These are phyloP conservation scores for Bipolaris oryzae DNA, from an alignment of 2,329 filamentous ascomycete species.

Conservation along the genomic window DNA sequence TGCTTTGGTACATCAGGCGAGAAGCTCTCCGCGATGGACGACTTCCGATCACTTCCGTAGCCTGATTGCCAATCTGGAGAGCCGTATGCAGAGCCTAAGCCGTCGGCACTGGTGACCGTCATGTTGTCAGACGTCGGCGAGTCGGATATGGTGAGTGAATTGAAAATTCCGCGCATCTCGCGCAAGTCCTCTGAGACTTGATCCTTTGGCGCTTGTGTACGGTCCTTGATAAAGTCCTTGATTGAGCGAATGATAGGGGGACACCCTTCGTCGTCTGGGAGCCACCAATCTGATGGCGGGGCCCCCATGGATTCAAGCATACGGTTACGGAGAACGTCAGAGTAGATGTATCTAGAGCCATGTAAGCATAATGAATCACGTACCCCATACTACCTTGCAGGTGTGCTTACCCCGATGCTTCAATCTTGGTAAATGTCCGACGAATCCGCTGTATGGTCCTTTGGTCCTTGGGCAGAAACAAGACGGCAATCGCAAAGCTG, in stretches of 20 bases:
- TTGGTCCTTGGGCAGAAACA: conserved; percentile 79
- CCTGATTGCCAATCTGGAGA: conserved; percentile 34
- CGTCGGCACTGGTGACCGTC: conserved; percentile 36
- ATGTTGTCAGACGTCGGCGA: conserved; percentile 40
- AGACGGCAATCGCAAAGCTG: conserved; percentile 73
- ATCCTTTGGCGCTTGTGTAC: conserved; percentile 61
- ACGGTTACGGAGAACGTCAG: conserved; percentile 72
- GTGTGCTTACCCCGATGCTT: conserved; percentile 73
- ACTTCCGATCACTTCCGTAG: conserved; percentile 30
- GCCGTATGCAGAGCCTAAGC: conserved; percentile 22
- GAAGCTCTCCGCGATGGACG: conserved; percentile 24
- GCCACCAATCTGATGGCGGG: conserved; percentile 83
- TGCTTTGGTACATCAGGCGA: conserved; percentile 15
- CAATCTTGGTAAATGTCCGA: conserved; percentile 77
- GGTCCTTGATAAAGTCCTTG: conserved; percentile 80
- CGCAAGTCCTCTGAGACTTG: conserved; percentile 67
- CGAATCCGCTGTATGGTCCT: conserved; percentile 80
- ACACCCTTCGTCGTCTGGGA: conserved; percentile 79
- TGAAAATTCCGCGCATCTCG: conserved; percentile 74
- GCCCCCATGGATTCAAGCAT: conserved; percentile 79
- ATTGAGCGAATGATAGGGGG: conserved; percentile 76
- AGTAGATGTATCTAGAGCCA: conserved; percentile 76
- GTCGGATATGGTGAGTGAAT: conserved; percentile 47
- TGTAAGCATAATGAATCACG: conserved; percentile 15
- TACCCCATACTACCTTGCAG: too few species aligned